Conservation (phyloP, 768 basidiomycete genomes). For the Leccinellum albellum region DNA sequence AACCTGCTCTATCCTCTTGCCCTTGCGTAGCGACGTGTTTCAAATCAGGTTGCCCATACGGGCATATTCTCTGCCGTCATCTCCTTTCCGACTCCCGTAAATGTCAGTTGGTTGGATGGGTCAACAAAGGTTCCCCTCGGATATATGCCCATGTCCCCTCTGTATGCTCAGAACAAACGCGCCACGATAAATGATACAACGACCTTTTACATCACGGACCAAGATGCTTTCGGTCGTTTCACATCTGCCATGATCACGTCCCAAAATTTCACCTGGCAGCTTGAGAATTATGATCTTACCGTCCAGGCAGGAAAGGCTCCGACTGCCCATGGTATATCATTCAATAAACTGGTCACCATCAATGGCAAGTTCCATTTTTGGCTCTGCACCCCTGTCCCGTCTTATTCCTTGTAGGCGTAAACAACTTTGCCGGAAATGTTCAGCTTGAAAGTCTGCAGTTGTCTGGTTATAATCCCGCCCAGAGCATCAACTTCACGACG, state of each 20-base stretch:
- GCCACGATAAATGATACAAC: constrained; percentile 61
- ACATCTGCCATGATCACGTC: constrained; percentile 60
- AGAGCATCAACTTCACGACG: constrained; percentile 64
- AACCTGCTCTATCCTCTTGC: not conserved
- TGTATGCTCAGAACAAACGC: constrained; percentile 50
- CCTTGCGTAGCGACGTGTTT: not conserved
- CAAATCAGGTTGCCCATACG: constrained; percentile 55
- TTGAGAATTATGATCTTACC: constrained; percentile 49
- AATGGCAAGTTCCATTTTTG: constrained; percentile 37
- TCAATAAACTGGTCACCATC: constrained; percentile 56
- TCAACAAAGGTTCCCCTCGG: constrained; percentile 50
- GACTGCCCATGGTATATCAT: constrained; percentile 58
- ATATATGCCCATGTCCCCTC: constrained; percentile 42
- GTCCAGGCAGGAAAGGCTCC: constrained; percentile 70
- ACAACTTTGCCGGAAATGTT: constrained; percentile 56
- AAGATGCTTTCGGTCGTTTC: constrained; percentile 58
- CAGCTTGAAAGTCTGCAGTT: constrained; percentile 54
- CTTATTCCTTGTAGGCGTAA: constrained; percentile 44
- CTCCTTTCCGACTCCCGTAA: constrained; percentile 52
- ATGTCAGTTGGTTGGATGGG: constrained; percentile 57
- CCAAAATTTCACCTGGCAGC: constrained; percentile 63
- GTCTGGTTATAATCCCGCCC: constrained; percentile 60
- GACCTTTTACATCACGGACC: constrained; percentile 52
- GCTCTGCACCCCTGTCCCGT: not conserved
- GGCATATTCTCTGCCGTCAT: constrained; percentile 64